Evolutionary conservation across 352 stramenopile genomes (phyloP).

Genomic region (Globisporangium paddicum): DNA sequence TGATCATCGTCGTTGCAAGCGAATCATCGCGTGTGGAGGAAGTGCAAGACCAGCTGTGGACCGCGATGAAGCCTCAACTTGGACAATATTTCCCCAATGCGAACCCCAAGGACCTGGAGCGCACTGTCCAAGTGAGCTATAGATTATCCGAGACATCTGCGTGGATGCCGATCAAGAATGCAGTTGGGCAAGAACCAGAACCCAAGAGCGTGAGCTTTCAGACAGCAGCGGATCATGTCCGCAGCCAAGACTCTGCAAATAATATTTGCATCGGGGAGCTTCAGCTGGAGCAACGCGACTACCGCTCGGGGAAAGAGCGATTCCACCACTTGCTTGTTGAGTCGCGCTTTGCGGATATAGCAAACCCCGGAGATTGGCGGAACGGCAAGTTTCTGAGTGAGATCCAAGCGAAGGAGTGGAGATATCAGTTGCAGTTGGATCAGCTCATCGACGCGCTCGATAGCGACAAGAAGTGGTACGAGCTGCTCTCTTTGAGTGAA

Average conservation of each 20-base stretch:
- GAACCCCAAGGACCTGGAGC: conserved; percentile 19
- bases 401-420: conserved; percentile 54
- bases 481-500: neutral
- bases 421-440: conserved; percentile 40
- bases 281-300: conserved; percentile 51
- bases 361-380: conserved; percentile 33
- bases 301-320: conserved; percentile 45
- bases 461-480: conserved; percentile 71
- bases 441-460: conserved; percentile 75
- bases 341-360: conserved; percentile 21
- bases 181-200: conserved; percentile 8
- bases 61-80: conserved; percentile 23
- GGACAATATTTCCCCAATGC: conserved; percentile 37
- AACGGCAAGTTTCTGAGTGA: conserved; percentile 59
- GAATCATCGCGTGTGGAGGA: conserved; percentile 33
- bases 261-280: conserved; percentile 32
- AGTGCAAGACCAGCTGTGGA: conserved; percentile 41
- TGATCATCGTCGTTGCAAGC: conserved; percentile 42
- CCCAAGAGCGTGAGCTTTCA: conserved; percentile 6
- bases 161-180: conserved; percentile 38
- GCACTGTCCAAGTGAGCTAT: conserved; percentile 48
- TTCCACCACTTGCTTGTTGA: conserved; percentile 68
- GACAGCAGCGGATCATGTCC: conserved; percentile 5
- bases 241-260: neutral
- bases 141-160: conserved; percentile 26